Base-by-base conservation (phyloP, 1,139 yeast species). In the Diutina sp. region DNA sequence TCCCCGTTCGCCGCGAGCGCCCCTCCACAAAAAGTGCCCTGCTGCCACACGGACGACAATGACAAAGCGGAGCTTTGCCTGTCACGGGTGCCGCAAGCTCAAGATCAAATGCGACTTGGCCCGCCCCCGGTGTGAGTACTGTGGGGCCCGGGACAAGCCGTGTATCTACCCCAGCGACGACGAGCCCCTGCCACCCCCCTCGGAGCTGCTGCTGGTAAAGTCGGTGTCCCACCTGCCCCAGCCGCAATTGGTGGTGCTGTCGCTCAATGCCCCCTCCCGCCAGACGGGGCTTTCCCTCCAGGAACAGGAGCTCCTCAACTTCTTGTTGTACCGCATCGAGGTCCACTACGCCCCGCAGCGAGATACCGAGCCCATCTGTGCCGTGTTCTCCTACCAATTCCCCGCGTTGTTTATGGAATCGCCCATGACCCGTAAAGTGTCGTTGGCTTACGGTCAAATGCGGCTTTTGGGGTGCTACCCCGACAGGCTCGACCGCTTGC, bases 31-130 rank as follows among this genome's bases (percentile, higher is more conserved):
- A 21, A 21, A 21, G 25, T 35, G 41, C 11, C 41, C 41, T 44
- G 18, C 46, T 44, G 46, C 12, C 46, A 7, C 46, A n/a, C 16
- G 12, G n/a, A 6, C 25, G 25, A 18, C 46, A n/a, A 47, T 47
- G 51, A 29, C 21, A 21, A 47, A 47, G 21, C 51, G 51, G 12
- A 28, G 51, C n/a, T 47, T 47, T 47, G 51, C 51, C 7, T 47
- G 51, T 29, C 21, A 14, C n/a, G 51, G 38, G 38, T 47, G 51
- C 38, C 25, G 28, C 16, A 47, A 29, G 38, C 51, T 47, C 38
- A 47, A 47, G 38, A 47, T 47, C 38, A 47, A 47, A n/a, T 47
- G 51, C n/a, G 51, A 47, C n/a, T 28, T 47, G 11, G 51, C 29
- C 16, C 51, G 51, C 29, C 51, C 51, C 25, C 51, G 51, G 4